These are phyloP conservation scores for Gymnopilus junonius DNA, from an alignment of 768 basidiomycete species.

Conservation along the genomic window DNA sequence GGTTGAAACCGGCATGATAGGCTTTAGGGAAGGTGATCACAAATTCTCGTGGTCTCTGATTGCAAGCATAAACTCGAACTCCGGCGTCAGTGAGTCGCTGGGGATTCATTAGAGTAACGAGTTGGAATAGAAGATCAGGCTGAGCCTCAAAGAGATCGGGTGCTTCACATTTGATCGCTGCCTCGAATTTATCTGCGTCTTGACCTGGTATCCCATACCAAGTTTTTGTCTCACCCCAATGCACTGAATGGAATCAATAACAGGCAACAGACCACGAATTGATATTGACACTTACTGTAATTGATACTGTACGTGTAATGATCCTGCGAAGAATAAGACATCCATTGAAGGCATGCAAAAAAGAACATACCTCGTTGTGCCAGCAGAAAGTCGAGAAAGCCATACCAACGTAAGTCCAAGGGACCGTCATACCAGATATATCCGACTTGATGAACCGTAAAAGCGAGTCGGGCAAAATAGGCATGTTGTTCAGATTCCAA, in stretches of 20 bases:
- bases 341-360: background rate
- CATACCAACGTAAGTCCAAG: slow-evolving; percentile 99
- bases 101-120: slow-evolving; percentile 98
- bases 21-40: slow-evolving; percentile 98
- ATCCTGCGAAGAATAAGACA: slow-evolving; percentile 55
- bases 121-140: slow-evolving; percentile 94
- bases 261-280: slow-evolving; percentile 8
- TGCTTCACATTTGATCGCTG: slow-evolving; percentile 92
- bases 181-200: slow-evolving; percentile 95
- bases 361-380: slow-evolving; percentile 87
- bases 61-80: slow-evolving; percentile 91
- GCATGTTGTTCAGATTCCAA: slow-evolving; percentile 98
- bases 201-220: slow-evolving; percentile 99
- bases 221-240: slow-evolving; percentile 99
- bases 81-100: slow-evolving; percentile 84
- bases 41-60: slow-evolving; percentile 97
- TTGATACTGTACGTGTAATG: slow-evolving; percentile 98
- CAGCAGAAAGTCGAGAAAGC: slow-evolving; percentile 99
- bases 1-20: slow-evolving; percentile 98
- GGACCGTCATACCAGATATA: slow-evolving; percentile 99
- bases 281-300: slow-evolving; percentile 64
- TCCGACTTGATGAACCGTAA: slow-evolving; percentile 98
- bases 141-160: slow-evolving; percentile 98
- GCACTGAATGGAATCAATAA: slow-evolving; percentile 60
- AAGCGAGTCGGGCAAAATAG: slow-evolving; percentile 90